These are phyloP conservation scores for Diaporthe sp. DNA, from an alignment of 2,329 filamentous ascomycete species.

Conservation along the genomic window DNA sequence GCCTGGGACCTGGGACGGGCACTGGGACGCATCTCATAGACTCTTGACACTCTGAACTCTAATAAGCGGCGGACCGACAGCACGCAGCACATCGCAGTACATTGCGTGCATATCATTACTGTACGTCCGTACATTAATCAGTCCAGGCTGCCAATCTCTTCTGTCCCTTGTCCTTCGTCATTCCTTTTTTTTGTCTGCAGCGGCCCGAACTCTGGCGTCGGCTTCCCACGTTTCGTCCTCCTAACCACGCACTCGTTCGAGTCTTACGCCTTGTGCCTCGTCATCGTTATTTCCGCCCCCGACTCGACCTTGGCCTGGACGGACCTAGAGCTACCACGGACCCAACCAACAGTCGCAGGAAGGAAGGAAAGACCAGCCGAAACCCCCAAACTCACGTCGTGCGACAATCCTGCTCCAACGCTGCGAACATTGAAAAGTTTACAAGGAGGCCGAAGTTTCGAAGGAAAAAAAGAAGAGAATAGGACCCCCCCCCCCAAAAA, in stretches of 20 bases:
- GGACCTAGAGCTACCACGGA: not conserved
- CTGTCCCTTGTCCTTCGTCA: not conserved
- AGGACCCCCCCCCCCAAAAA: too few species aligned
- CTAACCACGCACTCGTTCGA: not conserved
- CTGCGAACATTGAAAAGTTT: not conserved
- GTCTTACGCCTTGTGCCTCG: constrained; percentile 19
- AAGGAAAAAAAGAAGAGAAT: not conserved
- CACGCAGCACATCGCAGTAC: constrained; percentile 2
- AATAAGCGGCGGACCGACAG: constrained; percentile 15
- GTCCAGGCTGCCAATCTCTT: constrained; percentile 16
- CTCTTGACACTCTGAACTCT: constrained; percentile 21
- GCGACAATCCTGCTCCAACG: constrained; percentile 26
- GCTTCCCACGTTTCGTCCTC: constrained; percentile 7
- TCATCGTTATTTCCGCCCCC: constrained; percentile 21
- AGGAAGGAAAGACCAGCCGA: constrained; percentile 22
- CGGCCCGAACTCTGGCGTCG: constrained; percentile 27
- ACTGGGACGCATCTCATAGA: constrained; percentile 10
- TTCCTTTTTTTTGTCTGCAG: not conserved
- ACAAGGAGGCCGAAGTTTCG: not conserved
- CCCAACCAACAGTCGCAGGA: not conserved
- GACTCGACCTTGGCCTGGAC: not conserved
- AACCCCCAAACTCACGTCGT: constrained; percentile 25
- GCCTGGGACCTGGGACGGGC: not conserved
- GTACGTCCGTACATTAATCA: constrained; percentile 21
- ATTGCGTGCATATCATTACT: constrained; percentile 29